Evolutionary conservation across 805 yeast genomes (phyloP).

Genomic region (Debaryomyces prosopidis): DNA sequence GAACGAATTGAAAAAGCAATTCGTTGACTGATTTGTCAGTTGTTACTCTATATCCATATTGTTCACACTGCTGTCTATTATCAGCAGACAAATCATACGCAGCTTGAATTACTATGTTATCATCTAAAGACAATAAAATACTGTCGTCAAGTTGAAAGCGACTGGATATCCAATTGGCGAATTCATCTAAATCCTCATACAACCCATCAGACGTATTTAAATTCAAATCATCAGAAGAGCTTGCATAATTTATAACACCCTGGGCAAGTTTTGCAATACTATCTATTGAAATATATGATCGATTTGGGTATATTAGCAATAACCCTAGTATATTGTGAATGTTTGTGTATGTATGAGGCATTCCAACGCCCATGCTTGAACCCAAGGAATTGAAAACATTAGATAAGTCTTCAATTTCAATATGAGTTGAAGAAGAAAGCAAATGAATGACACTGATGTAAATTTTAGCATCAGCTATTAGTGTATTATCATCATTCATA

Average conservation of each 20-base stretch:
- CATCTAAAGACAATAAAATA: neutral
- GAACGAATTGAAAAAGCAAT: constrained; percentile 18
- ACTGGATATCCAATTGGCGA: neutral
- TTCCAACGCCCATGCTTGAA: neutral
- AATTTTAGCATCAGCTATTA: constrained; percentile 1
- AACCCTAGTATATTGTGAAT: neutral
- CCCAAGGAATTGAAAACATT: neutral
- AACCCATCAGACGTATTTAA: neutral
- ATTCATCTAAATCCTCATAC: constrained; percentile 1
- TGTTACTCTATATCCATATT: neutral
- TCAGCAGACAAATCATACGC: neutral
- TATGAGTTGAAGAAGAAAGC: neutral
- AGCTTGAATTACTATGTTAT: neutral
- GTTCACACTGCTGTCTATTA: neutral
- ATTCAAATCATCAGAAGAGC: neutral
- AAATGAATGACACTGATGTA: neutral
- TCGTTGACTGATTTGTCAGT: neutral
- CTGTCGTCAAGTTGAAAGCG: neutral
- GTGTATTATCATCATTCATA: neutral
- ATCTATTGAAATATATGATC: neutral
- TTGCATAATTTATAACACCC: neutral
- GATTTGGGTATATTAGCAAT: neutral
- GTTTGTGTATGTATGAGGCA: constrained; percentile 1
- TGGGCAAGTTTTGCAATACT: neutral
- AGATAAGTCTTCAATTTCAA: neutral